Evolutionary conservation across 1,284 basidiomycete genomes (phyloP), one percentile per base, ranked within the genome.

Genomic region (Ganoderma multipileum): DNA sequence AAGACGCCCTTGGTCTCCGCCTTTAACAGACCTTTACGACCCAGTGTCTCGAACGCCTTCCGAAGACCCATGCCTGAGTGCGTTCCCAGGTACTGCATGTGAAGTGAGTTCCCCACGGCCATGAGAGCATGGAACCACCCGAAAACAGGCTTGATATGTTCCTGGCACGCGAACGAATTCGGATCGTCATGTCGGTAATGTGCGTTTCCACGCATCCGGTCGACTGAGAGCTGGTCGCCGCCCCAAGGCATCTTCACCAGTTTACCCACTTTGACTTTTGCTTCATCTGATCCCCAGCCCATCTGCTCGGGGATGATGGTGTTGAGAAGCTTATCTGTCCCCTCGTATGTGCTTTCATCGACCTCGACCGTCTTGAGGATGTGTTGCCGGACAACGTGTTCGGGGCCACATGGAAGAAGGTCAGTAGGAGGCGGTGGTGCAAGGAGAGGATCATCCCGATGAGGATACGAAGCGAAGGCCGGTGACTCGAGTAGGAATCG

Each of bases 71-170:
- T 20, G 3, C 42, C 42, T 1, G 20, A 3, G 1, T 20, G 5
- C 3, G 71, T 71, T 2, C 72, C 78, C 16, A 76, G 69, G 68
- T 76, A 72, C 52, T 76, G 71, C 12, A 63, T 42, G 54, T 75
- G 72, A 1, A 76, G 36, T 4, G 74, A 73, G 36, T 70, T 69
- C 28, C 73, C 79, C 38, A 76, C 73, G 20, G 79, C 78, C 77
- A 83, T 80, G 23, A 67, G 61, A 3, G 77, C 55, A 68, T 83
- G 82, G 16, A 83, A 74, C 80, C 80, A 82, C 3, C 82, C 81
- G 50, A 78, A 79, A 1, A 73, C 47, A 0, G 72, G 64, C 0
- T 79, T 44, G 11, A 77, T 41, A 41, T 70, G 80, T 52, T 82
- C 81, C 16, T 80, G 55, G 3, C 76, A 73, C 7, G 82, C 80